Evolutionary conservation across 1,284 basidiomycete species (phyloP), one percentile per base, ranked within the genome.

Genomic region (Pseudozyma sp.): DNA sequence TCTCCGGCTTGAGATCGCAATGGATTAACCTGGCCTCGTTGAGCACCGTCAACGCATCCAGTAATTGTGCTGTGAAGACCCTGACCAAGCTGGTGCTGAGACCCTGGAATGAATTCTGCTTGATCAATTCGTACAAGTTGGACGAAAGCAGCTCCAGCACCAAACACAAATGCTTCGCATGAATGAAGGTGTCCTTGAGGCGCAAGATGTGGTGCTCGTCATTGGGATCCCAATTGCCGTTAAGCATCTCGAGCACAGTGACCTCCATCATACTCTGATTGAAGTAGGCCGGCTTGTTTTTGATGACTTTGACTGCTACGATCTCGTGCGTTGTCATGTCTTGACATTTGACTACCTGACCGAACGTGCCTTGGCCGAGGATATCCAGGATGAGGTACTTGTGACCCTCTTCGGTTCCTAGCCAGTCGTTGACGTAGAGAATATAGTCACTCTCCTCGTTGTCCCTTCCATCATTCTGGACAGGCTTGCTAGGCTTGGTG

Each of bases 181-280:
- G 96, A 71, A 97, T 98, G 87, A 99, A 99, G 0, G 93, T 94
- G 86, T 98, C 96, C 25, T 91, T 91, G 81, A 99, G 88, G 31
- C 97, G 92, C 54, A 99, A 88, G 70, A 99, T 97, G 85, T 99
- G 96, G 85, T 98, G 95, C 85, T 94, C 91, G 86, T 99, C 96
- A 62, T 92, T 89, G 2, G 95, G 93, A 86, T 99, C 83, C 81
- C 82, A 83, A 51, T 81, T 81, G 48, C 78, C 79, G 58, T 84
- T 84, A 55, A 84, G 89, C 97, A 77, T 88, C 84, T 98, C 94
- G 52, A 99, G 88, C 74, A 99, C 98, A 0, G 95, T 97, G 25
- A 99, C 97, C 86, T 99, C 97, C 96, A 99, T 99, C 93, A 97
- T 98, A 86, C 92, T 94, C 87, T 99, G 96, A 85, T 98, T 97